Percentiles rank a stretch among this genome's conserved stretches.
phyloP scores from a whole-genome alignment of 768 basidiomycete genomes.

The Phylloporus sp. region DNA sequence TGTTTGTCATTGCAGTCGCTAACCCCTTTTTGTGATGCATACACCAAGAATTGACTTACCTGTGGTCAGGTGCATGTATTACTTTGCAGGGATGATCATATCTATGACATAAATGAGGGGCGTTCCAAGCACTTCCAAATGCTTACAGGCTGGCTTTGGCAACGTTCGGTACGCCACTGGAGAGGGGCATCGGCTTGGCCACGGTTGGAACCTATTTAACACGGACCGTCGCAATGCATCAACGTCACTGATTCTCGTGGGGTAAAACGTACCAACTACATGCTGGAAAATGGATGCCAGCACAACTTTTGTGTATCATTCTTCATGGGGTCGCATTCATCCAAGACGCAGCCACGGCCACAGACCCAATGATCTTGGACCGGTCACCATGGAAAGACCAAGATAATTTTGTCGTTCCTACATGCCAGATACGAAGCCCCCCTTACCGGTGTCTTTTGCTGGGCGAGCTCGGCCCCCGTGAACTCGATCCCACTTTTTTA shows the following conservation, averaged over 20 bases:
- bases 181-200: no score
- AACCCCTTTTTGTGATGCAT: no score
- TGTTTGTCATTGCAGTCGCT: no score
- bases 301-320: background rate
- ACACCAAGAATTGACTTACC: no score
- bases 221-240: background rate
- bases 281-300: background rate
- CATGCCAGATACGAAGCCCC: background rate
- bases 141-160: no score
- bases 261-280: background rate
- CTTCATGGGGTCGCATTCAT: background rate
- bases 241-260: background rate
- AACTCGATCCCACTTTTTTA: slow-evolving; percentile 2
- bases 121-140: no score
- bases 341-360: background rate
- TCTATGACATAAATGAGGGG: no score
- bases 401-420: background rate
- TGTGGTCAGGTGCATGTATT: no score
- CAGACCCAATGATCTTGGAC: background rate
- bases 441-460: slow-evolving; percentile 1
- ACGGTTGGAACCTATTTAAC: no score
- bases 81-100: no score
- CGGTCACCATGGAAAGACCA: slow-evolving; percentile 6
- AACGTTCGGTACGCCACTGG: no score
- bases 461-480: slow-evolving; percentile 11